Conservation (phyloP, 345 rosid genomes). For the Sonneratia caseolaris region DNA sequence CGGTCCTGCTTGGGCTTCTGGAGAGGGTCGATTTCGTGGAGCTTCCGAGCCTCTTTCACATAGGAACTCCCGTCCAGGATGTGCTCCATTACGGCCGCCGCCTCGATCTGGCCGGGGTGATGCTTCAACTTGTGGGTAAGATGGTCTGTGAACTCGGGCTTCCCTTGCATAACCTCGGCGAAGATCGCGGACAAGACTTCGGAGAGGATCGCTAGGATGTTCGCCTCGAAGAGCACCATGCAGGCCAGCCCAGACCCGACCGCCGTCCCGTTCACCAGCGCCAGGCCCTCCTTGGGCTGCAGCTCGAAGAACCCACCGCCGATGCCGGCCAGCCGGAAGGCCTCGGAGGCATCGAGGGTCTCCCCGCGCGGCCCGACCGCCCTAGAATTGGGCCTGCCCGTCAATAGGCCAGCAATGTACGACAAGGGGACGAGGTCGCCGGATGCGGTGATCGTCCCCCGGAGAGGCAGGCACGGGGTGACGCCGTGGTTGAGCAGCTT, state of each 20-base stretch:
- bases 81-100: constrained; percentile 74
- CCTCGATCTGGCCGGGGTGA: constrained; percentile 77
- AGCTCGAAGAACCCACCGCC: constrained; percentile 41
- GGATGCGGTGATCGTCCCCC: constrained; percentile 65
- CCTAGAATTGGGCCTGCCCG: constrained; percentile 52
- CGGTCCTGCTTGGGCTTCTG: constrained; percentile 66
- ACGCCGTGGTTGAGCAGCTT: constrained; percentile 50
- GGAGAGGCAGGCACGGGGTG: constrained; percentile 67
- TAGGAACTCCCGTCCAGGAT: constrained; percentile 57
- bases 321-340: constrained; percentile 41
- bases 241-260: constrained; percentile 76
- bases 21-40: constrained; percentile 59
- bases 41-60: constrained; percentile 44
- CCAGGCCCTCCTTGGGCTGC: constrained; percentile 72
- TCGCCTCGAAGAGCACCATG: constrained; percentile 50
- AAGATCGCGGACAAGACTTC: constrained; percentile 56
- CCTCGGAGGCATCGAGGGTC: constrained; percentile 28
- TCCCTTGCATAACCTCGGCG: constrained; percentile 70
- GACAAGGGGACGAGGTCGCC: constrained; percentile 68
- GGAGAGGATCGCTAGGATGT: constrained; percentile 35
- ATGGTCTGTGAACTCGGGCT: constrained; percentile 69
- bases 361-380: constrained; percentile 51
- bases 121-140: constrained; percentile 62
- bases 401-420: constrained; percentile 53
- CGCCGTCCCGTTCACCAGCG: constrained; percentile 65